Conservation (phyloP, 1,284 basidiomycete genomes). For the Cronartium quercuum region DNA sequence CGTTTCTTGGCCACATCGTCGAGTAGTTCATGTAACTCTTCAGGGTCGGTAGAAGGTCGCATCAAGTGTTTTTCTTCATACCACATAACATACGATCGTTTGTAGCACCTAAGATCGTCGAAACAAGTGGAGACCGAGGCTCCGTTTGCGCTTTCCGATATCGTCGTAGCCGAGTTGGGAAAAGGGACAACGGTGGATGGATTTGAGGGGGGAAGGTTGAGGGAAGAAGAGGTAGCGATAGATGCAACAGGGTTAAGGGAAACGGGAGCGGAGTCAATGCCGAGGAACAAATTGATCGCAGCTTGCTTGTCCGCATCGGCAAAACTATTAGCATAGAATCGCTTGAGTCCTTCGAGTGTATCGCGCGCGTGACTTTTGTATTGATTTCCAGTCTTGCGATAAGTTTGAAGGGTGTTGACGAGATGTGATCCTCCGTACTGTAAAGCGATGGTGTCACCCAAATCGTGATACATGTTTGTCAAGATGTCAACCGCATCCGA, state of each 20-base stretch:
- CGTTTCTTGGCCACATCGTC: slow-evolving; percentile 53
- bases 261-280: slow-evolving; percentile 58
- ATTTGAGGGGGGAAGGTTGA: slow-evolving; percentile 29
- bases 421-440: slow-evolving; percentile 95
- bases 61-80: slow-evolving; percentile 68
- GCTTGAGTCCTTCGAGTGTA: slow-evolving; percentile 89
- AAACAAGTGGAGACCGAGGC: background rate
- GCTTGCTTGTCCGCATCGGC: slow-evolving; percentile 93
- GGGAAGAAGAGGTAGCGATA: slow-evolving; percentile 48
- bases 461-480: slow-evolving; percentile 98
- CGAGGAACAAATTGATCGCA: slow-evolving; percentile 94
- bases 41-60: slow-evolving; percentile 57
- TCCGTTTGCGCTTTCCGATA: background rate
- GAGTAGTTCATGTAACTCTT: slow-evolving; percentile 59
- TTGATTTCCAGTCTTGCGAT: slow-evolving; percentile 79
- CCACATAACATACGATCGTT: slow-evolving; percentile 72
- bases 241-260: slow-evolving; percentile 21
- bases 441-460: slow-evolving; percentile 87
- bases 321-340: slow-evolving; percentile 78
- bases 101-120: slow-evolving; percentile 45
- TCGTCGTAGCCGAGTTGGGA: background rate
- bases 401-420: slow-evolving; percentile 94
- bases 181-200: slow-evolving; percentile 32
- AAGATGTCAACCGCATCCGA: slow-evolving; percentile 94
- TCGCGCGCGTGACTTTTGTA: slow-evolving; percentile 98